A percentile compares a stretch with the other conserved stretches of the same genome.
These are phyloP conservation scores for Huntiella decipiens DNA, from an alignment of 2,329 filamentous ascomycete genomes.

Conservation along the genomic window DNA sequence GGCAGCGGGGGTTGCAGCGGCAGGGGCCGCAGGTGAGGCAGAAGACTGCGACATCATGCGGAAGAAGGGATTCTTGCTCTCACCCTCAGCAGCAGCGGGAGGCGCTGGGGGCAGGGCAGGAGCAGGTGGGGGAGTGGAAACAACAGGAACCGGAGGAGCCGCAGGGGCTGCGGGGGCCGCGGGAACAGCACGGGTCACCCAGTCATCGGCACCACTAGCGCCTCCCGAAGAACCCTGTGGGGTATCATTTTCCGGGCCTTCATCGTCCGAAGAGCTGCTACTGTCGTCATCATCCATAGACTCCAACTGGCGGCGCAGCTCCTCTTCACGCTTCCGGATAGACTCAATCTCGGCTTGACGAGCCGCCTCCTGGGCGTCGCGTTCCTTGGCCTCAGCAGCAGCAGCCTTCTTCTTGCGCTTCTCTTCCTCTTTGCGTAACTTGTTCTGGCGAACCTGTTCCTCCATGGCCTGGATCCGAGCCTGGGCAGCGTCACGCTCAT, in stretches of 20 bases:
- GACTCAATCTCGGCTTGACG: slow-evolving; percentile 85
- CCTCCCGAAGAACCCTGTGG: slow-evolving; percentile 39
- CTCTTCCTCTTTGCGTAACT: slow-evolving; percentile 90
- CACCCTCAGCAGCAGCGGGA: slow-evolving; percentile 39
- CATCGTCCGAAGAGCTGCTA: slow-evolving; percentile 61
- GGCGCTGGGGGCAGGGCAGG: slow-evolving; percentile 28
- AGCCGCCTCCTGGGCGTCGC: slow-evolving; percentile 65
- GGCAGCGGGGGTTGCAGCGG: slow-evolving; percentile 22
- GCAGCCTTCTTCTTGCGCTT: slow-evolving; percentile 84
- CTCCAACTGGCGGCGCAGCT: slow-evolving; percentile 75
- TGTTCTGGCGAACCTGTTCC: slow-evolving; percentile 82
- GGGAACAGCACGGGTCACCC: slow-evolving; percentile 21
- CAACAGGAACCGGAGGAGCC: slow-evolving; percentile 23
- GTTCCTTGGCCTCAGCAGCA: slow-evolving; percentile 67
- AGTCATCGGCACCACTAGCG: slow-evolving; percentile 18
- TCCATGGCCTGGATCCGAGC: slow-evolving; percentile 76
- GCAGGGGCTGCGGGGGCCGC: slow-evolving; percentile 30
- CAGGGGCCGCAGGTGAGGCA: slow-evolving; percentile 18
- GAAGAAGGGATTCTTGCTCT: slow-evolving; percentile 91
- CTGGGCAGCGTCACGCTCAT: slow-evolving; percentile 64
- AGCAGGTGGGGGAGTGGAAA: slow-evolving; percentile 33
- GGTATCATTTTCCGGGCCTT: slow-evolving; percentile 52
- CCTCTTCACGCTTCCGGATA: slow-evolving; percentile 72
- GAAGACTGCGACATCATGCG: slow-evolving; percentile 61
- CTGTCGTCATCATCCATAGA: slow-evolving; percentile 51